phyloP scores from a whole-genome alignment of 2,329 filamentous ascomycete genomes.

The Dothiorella sarmentorum region DNA sequence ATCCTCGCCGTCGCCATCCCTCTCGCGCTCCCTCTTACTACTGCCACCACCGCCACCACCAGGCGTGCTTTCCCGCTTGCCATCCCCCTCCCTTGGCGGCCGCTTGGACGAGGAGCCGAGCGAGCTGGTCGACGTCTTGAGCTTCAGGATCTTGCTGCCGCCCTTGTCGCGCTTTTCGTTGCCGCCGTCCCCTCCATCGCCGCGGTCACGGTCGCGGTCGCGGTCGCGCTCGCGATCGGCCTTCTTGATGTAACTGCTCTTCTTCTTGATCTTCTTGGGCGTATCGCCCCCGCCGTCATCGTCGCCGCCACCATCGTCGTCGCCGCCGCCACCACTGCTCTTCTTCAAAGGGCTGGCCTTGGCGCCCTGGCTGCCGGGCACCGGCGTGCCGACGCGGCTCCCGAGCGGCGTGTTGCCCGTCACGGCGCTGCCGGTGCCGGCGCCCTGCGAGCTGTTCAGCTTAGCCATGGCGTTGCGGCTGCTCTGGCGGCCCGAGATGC shows the following conservation, averaged over 20 bases:
- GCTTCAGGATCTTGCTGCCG: constrained; percentile 26
- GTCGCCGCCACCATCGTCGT: constrained; percentile 26
- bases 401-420: constrained; percentile 42
- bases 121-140: background rate
- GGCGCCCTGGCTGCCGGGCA: constrained; percentile 33
- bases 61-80: constrained; percentile 23
- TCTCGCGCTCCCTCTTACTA: background rate
- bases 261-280: constrained; percentile 50
- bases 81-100: constrained; percentile 20
- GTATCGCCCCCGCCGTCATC: constrained; percentile 42
- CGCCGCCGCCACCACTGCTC: constrained; percentile 26
- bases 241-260: constrained; percentile 41
- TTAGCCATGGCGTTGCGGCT: constrained; percentile 50
- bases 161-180: constrained; percentile 36
- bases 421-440: constrained; percentile 34
- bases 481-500: constrained; percentile 53
- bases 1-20: constrained; percentile 28
- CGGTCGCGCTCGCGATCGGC: constrained; percentile 38
- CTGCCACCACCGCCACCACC: too few species aligned
- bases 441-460: constrained; percentile 22
- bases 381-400: constrained; percentile 42
- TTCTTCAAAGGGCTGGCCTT: constrained; percentile 32
- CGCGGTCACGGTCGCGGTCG: constrained; percentile 23
- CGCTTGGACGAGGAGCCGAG: background rate
- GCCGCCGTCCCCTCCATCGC: constrained; percentile 20